A percentile compares a stretch with the other conserved stretches of the same genome.
phyloP scores from a whole-genome alignment of 805 yeast genomes.

The Saccharomycopsis lassenensis region DNA sequence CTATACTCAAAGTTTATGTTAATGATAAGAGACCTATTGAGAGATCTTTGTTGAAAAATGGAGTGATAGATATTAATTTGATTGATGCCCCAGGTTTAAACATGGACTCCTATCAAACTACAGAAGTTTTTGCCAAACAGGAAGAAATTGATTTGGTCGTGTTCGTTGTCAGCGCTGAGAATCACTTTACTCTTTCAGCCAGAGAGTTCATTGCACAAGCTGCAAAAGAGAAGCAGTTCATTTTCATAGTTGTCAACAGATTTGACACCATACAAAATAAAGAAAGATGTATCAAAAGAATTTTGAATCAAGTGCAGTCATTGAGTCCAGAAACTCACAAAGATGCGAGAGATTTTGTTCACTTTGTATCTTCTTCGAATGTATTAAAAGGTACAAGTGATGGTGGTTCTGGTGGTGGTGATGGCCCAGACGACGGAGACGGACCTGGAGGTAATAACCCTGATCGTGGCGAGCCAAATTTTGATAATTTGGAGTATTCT shows the following conservation, averaged over 20 bases:
- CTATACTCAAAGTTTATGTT: conserved; percentile 70
- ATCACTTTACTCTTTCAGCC: conserved; percentile 89
- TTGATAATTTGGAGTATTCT: conserved; percentile 76
- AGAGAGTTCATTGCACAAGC: conserved; percentile 87
- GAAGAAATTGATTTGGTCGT: conserved; percentile 95
- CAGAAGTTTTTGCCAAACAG: conserved; percentile 90
- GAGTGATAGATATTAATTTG: conserved; percentile 81
- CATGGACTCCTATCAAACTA: conserved; percentile 85
- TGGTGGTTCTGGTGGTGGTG: conserved; percentile 29
- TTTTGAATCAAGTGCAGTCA: conserved; percentile 73
- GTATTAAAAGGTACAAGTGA: conserved; percentile 30
- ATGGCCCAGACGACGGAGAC: conserved; percentile 23
- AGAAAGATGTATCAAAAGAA: conserved; percentile 62
- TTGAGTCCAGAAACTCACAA: conserved; percentile 88
- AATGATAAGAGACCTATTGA: conserved; percentile 60
- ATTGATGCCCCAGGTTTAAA: conserved; percentile 98
- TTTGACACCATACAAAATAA: conserved; percentile 82
- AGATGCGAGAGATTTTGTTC: conserved; percentile 83
- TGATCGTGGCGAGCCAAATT: conserved; percentile 43
- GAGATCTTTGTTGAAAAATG: conserved; percentile 70
- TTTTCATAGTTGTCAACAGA: conserved; percentile 88
- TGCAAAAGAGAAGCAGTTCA: conserved; percentile 80
- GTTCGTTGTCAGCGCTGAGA: conserved; percentile 93
- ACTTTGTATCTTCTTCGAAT: conserved; percentile 67
- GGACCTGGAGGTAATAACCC: conserved; percentile 23